Evolutionary conservation across 495 filamentous ascomycete genomes (phyloP), one percentile per base, ranked within the genome.

Genomic region (Bacidia gigantensis): DNA sequence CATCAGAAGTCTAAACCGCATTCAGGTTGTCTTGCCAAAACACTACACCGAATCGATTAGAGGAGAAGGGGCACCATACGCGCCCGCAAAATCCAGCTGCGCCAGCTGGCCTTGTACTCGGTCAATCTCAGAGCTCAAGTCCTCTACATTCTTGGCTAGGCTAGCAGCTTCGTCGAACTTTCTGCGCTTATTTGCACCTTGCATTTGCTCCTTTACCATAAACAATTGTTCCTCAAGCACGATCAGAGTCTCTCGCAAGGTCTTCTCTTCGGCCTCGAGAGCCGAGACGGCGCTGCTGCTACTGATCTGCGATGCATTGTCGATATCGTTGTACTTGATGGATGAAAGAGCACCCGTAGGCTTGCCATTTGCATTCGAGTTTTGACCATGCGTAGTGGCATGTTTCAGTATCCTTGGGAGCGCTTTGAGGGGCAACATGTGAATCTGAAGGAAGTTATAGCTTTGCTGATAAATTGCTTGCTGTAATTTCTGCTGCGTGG

Each of bases 171-270:
- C 92, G 62, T 98, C 92, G 53, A 95, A 95, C 56, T 83, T 82
- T 50, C 92, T 74, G 29, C 81, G 75, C 54, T 81, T 84, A 48
- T 82, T 84, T 2, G 92, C 90, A 44, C 84, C 81, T 3, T 73
- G 80, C 45, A 97, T 76, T 88, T 96, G 96, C 57, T 86, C 83
- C 17, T 80, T 76, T 0, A 98, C 88, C 61, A 97, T 77, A 62
- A 95, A 96, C 62, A 80, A 79, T 66, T 98, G 92, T 63, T 98
- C 92, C 67, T 97, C 92, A 0, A 98, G 72, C 21, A 98, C 86
- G 40, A 95, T 87, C 17, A 97, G 66, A 39, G 79, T 71, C 60
- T 97, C 90, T 11, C 84, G 75, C 1, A 94, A 66, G 25, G 87
- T 80, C 58, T 89, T 94, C 62, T 98, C 93, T 60, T 93, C 87